Evolutionary conservation across 257 asterid species (phyloP), one percentile per base, ranked within the genome.

Genomic region (Vinca minor): DNA sequence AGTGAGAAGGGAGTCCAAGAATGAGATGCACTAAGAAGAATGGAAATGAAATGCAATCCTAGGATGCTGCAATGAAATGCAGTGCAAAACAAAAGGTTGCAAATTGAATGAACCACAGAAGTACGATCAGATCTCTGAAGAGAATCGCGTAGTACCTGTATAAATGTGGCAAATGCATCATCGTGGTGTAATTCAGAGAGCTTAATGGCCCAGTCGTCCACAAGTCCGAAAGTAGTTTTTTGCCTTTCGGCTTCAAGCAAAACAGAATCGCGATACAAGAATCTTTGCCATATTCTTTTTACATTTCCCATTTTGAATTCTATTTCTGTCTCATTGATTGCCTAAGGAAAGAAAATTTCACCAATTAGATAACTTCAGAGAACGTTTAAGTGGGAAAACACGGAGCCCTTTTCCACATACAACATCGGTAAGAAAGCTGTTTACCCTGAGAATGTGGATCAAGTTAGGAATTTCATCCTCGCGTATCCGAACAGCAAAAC

Each of bases 241-340:
- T 93, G 99, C 76, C 97, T 85, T 71, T 77, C 82, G n/a, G 99
- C 96, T 83, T 93, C 99, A 50, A 87, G 96, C 70, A 89, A 49
- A 64, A 93, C 48, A 45, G 99, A 80, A 83, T 87, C 90, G 1
- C 85, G 88, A 67, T 93, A 93, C 78, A 87, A 48, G 83, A 87
- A 93, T 76, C 99, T 84, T 71, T 81, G 99, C 97, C 99, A 89
- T 53, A 89, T 82, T 70, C 78, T 89, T 74, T 69, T 90, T 72
- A 93, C 88, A 65, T 89, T 89, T 42, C 82, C 81, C 82, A 87
- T 42, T 70, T 83, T 93, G 72, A 76, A 57, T 71, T 93, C 88
- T 54, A 87, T 79, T 71, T 89, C 99, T n/a, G 87, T 85, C 81
- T 84, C 94, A 44, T 83, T 84, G 68, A 87, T 73, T 55, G 82